Conservation (phyloP, 2,329 filamentous ascomycete genomes). For the Blastomyces silverae region DNA sequence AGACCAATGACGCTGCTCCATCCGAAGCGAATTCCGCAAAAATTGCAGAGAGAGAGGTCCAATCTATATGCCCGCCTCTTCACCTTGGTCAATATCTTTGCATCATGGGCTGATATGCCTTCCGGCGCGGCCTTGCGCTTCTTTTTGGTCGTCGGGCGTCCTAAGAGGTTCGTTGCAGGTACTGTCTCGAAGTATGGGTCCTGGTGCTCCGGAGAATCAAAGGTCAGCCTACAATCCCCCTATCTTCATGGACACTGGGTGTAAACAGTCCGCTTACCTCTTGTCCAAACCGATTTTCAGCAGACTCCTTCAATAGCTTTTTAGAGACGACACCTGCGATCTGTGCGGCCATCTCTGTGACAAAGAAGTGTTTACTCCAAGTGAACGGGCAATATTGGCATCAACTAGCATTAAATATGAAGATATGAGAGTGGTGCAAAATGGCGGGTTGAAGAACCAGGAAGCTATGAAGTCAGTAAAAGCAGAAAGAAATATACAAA, state of each 20-base stretch:
- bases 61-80: constrained; percentile 79
- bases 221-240: not conserved
- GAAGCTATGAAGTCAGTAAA: not conserved
- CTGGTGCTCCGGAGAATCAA: constrained; percentile 41
- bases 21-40: constrained; percentile 75
- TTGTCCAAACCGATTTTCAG: constrained; percentile 38
- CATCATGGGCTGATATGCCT: constrained; percentile 77
- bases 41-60: constrained; percentile 76
- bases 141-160: constrained; percentile 65
- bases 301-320: constrained; percentile 34
- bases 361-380: not conserved
- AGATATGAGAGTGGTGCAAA: not conserved
- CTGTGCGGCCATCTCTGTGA: constrained; percentile 21
- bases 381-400: not conserved
- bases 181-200: constrained; percentile 87
- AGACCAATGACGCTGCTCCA: constrained; percentile 83
- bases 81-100: constrained; percentile 72
- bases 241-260: not conserved
- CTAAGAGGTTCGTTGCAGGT: constrained; percentile 62
- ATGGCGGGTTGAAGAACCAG: constrained; percentile 2
- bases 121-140: constrained; percentile 76
- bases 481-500: not conserved
- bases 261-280: constrained; percentile 28
- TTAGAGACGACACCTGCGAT: constrained; percentile 28
- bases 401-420: not conserved